Percentiles rank a stretch among this genome's conserved stretches.
Conservation (phyloP, 1,139 yeast species). For the Blastobotrys illinoisensis region DNA sequence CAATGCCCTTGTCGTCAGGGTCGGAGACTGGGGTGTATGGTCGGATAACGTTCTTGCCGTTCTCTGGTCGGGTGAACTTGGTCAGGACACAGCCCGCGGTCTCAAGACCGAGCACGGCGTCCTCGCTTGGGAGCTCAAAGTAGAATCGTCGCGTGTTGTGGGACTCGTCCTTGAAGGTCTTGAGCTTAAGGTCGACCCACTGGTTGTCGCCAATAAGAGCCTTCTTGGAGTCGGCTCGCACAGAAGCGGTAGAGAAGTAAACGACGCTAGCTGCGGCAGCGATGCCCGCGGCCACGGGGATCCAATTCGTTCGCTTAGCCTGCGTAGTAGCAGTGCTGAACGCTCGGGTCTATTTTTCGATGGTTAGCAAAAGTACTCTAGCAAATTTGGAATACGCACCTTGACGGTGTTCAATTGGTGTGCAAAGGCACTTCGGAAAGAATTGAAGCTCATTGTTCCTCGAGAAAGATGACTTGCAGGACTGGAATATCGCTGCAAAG, state of each 20-base stretch:
- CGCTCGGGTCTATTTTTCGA: background rate
- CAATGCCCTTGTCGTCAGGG: constrained; percentile 59
- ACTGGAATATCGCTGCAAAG: background rate
- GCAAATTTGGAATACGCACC: background rate
- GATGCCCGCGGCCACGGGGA: constrained; percentile 18
- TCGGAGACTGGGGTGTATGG: constrained; percentile 94
- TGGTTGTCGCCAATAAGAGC: constrained; percentile 57
- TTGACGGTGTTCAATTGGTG: background rate
- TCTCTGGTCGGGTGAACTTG: constrained; percentile 66
- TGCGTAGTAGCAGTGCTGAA: background rate
- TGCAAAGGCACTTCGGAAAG: background rate
- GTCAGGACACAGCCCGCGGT: constrained; percentile 78
- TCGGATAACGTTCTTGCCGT: constrained; percentile 86
- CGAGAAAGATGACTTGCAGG: background rate
- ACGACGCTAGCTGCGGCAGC: constrained; percentile 30
- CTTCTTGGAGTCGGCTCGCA: constrained; percentile 28
- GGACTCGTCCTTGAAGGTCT: constrained; percentile 51
- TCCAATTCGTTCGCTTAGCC: constrained; percentile 9
- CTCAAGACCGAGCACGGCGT: constrained; percentile 69
- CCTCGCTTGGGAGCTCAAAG: constrained; percentile 64
- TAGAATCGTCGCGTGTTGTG: constrained; percentile 56
- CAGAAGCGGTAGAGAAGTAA: constrained; percentile 21
- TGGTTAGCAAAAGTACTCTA: background rate
- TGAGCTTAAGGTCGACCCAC: constrained; percentile 78
- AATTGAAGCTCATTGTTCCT: background rate